Evolutionary conservation across 768 basidiomycete genomes (phyloP), one percentile per base, ranked within the genome.

Genomic region (Paxillus rubicundulus): DNA sequence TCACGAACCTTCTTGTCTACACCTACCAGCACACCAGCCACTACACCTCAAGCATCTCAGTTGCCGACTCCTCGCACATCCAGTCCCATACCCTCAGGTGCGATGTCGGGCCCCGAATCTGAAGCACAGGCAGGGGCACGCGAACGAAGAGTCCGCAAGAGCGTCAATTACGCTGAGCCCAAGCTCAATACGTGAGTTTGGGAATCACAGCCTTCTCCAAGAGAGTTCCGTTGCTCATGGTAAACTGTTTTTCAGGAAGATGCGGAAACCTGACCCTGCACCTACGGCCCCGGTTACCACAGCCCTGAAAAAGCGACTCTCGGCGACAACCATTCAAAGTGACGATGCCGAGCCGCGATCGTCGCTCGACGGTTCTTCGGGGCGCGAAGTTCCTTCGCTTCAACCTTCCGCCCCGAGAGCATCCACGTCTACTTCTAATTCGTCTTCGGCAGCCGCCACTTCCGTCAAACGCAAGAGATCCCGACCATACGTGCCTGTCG

Each of bases 151-250:
- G 66, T 77, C 17, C 77, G 91, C 43, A 92, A 86, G 72, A 91
- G 90, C 59, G 74, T 93, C 43, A 92, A 92, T 66, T 92, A 93
- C 58, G 75, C 90, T 0, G 91, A 93, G 63, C 91, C 91, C 10
- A 93, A 92, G 65, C 77, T 93, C 20, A 92, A 92, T 67, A 92
- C 89, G 89, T 89, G 64, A 47, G 84, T 82, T 38, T 28, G 41
- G 24, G 13, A 37, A 32, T 47, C 36, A 16, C 36, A 12, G 10
- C 38, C 49, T 40, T 32, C 52, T 45, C 40, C 46, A 21, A 38
- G 39, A 42, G 46, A 30, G 38, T 18, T 16, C 36, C 27, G 10
- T 55, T 47, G 53, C 45, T 58, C 54, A 61, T 55, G 7, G 30
- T n/a, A 16, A 32, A 17, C 30, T 20, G 14, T 41, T 36, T 61